phyloP scores from a whole-genome alignment of 768 basidiomycete species.

The Auriscalpium vulgare region DNA sequence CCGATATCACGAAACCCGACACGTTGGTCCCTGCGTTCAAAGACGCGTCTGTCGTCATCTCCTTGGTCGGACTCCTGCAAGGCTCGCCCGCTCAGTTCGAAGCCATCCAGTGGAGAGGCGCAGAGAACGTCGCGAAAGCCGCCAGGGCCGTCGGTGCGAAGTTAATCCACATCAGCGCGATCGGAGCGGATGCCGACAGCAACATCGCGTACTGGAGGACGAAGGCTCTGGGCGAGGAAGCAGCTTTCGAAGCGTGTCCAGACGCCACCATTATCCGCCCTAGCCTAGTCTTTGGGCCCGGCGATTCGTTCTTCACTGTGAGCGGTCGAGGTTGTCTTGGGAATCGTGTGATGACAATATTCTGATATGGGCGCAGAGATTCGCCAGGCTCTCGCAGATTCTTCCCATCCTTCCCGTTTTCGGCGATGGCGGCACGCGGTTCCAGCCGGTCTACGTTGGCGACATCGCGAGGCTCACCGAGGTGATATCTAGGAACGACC shows the following conservation, averaged over 20 bases:
- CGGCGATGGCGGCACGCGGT: constrained; percentile 54
- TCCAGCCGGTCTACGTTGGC: constrained; percentile 69
- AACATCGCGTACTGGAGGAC: constrained; percentile 52
- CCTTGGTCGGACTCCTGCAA: constrained; percentile 61
- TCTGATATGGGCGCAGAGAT: constrained; percentile 34
- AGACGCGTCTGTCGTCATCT: constrained; percentile 51
- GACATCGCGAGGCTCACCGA: constrained; percentile 60
- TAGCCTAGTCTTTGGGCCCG: constrained; percentile 69
- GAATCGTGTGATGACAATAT: background rate
- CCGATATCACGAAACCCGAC: constrained; percentile 48
- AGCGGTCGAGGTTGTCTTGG: constrained; percentile 12
- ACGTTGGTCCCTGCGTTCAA: constrained; percentile 43
- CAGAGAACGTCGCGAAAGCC: constrained; percentile 53
- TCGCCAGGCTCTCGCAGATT: constrained; percentile 48
- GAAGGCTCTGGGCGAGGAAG: constrained; percentile 54
- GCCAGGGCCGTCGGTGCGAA: constrained; percentile 47
- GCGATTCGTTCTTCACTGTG: constrained; percentile 70
- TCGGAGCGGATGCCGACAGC: constrained; percentile 59
- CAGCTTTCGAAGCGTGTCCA: constrained; percentile 37
- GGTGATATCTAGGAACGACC: constrained; percentile 41
- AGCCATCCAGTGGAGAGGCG: constrained; percentile 55
- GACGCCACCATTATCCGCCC: constrained; percentile 60
- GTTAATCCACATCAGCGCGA: constrained; percentile 62
- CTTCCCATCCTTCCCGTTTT: constrained; percentile 74
- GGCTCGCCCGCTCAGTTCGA: constrained; percentile 52